Base-by-base conservation (phyloP, 345 rosid species). In the Hypericum androsaemum region DNA sequence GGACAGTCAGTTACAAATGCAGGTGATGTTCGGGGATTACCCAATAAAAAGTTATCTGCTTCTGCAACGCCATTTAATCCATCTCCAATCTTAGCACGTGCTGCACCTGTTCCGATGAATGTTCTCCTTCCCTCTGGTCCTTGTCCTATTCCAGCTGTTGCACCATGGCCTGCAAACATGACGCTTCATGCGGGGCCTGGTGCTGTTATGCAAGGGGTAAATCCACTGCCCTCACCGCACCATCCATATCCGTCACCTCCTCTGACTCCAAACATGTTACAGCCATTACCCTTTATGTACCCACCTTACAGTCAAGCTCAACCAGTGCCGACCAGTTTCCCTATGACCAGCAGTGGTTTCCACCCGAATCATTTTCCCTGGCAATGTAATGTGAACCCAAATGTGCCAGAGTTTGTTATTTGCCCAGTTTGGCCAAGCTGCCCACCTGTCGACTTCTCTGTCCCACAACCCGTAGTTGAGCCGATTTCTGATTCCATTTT, bases 11-110 rank as follows among this genome's bases (percentile, higher is more conserved):
- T 50, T 56, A 37, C 64, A 14, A 80, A 65, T 65, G 66, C 74
- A 14, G 74, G 72, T 54, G 87, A 77, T 41, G 53, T 63, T 28
- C 71, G 60, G 56, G 84, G 69, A 54, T 53, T 77, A 53, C 76
- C 80, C 43, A 80, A 74, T 69, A 84, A 74, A 71, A 92, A 85
- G 74, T 66, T 92, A 59, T 92, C 98, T 45, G 98, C 98, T 47
- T 92, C 96, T 36, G 98, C 98, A 52, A 88, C 83, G 56, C 98
- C 98, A 47, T 88, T 87, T 60, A 88, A 81, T 67, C 98, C 98
- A 41, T 74, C 94, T 41, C 67, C 80, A 60, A 64, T 77, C 15
- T 59, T 79, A 62, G 60, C 82, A 58, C 94, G 88, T 52, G 68
- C 80, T 74, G 53, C 81, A 22, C 82, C 86, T 7, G 65, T 68